These are phyloP conservation scores for Collariella sp. DNA, from an alignment of 495 filamentous ascomycete genomes.

Conservation along the genomic window DNA sequence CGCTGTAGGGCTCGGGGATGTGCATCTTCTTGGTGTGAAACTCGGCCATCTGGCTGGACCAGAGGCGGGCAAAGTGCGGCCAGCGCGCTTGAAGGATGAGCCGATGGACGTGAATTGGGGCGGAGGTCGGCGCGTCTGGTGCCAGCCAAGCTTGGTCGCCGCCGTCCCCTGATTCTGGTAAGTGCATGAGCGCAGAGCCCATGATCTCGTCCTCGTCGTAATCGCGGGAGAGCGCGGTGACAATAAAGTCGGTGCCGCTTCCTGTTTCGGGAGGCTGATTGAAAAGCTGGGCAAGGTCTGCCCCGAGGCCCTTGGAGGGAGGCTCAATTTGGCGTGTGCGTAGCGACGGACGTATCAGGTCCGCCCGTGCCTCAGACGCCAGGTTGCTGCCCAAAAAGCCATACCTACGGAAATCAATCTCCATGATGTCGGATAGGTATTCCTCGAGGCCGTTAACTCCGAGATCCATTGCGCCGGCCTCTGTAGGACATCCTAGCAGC, in stretches of 20 bases:
- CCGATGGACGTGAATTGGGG: conserved; percentile 87
- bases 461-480: conserved; percentile 45
- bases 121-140: conserved; percentile 56
- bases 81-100: conserved; percentile 89
- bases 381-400: conserved; percentile 78
- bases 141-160: conserved; percentile 51
- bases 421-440: conserved; percentile 85
- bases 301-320: conserved; percentile 61
- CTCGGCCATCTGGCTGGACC: conserved; percentile 88
- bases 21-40: conserved; percentile 96
- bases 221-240: conserved; percentile 67
- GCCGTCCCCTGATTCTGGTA: conserved; percentile 29
- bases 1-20: conserved; percentile 90
- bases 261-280: conserved; percentile 68
- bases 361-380: conserved; percentile 48
- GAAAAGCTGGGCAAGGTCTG: conserved; percentile 77
- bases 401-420: conserved; percentile 76
- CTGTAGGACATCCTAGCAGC: conserved; percentile 83
- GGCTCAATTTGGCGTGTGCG: conserved; percentile 34
- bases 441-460: conserved; percentile 59
- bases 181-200: conserved; percentile 38
- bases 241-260: conserved; percentile 74
- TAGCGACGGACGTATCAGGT: conserved; percentile 44
- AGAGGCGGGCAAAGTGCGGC: conserved; percentile 90
- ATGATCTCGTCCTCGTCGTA: conserved; percentile 55